A percentile compares a stretch with the other conserved stretches of the same genome.
Evolutionary conservation across 2,329 filamentous ascomycete species (phyloP).

Genomic region (Immersiporthe knoxdaviesiana): DNA sequence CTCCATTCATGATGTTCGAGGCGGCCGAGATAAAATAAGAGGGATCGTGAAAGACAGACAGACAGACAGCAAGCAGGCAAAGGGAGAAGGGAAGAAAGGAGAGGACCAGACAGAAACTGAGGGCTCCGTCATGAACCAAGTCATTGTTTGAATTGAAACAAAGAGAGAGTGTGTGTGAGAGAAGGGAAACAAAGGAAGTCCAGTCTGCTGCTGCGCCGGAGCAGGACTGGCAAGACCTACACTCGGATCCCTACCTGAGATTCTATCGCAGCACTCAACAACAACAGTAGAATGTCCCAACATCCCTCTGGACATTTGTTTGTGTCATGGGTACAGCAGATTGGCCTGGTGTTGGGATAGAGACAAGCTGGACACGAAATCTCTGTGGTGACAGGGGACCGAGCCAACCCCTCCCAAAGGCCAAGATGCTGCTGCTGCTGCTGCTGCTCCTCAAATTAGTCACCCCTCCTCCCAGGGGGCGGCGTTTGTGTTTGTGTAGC

Average conservation of each 20-base stretch:
- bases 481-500: neutral
- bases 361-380: neutral
- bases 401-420: neutral
- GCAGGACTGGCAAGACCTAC: neutral
- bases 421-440: neutral
- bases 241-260: neutral
- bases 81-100: neutral
- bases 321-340: neutral
- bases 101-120: neutral
- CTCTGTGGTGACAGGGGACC: neutral
- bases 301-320: neutral
- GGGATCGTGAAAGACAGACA: neutral
- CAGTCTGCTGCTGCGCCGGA: neutral
- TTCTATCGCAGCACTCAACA: neutral
- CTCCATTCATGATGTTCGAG: conserved; percentile 5
- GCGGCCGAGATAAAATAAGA: neutral
- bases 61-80: neutral
- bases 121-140: neutral
- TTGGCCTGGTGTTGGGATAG: neutral
- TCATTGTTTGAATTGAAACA: neutral
- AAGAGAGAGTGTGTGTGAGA: neutral
- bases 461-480: neutral
- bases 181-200: neutral
- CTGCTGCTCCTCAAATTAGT: neutral
- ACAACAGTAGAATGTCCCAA: neutral